Conservation (phyloP, 164 flowering plant species). For the Saururus chinensis region DNA sequence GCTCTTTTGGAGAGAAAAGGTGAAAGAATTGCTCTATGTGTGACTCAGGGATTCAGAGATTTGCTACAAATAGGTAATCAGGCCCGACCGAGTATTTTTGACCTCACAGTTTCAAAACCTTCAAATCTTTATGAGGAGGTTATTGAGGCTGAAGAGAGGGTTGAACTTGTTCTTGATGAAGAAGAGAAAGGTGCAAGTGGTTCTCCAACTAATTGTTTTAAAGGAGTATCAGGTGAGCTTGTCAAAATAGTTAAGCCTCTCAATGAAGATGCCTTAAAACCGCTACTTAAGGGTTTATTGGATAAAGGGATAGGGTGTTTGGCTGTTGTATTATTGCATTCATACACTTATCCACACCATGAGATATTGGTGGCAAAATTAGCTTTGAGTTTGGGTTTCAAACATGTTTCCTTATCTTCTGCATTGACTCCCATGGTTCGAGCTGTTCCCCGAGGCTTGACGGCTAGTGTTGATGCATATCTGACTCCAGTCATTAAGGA, state of each 20-base stretch:
- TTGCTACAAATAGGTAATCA: constrained; percentile 92
- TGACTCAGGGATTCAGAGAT: constrained; percentile 81
- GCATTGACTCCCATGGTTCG: constrained; percentile 96
- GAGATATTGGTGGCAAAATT: constrained; percentile 54
- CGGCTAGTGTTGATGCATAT: constrained; percentile 97
- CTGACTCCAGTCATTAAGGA: constrained; percentile 92
- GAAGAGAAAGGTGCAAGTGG: constrained; percentile 18
- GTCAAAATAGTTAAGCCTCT: constrained; percentile 62
- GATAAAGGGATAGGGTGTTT: constrained; percentile 69
- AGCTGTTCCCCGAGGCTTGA: constrained; percentile 95
- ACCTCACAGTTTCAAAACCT: constrained; percentile 75
- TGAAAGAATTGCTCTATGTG: constrained; percentile 89
- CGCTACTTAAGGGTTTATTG: constrained; percentile 44
- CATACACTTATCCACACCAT: constrained; percentile 86
- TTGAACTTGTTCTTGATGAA: constrained; percentile 51
- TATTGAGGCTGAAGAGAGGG: constrained; percentile 82
- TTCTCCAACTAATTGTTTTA: constrained; percentile 20
- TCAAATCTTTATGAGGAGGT: constrained; percentile 90
- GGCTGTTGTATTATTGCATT: constrained; percentile 91
- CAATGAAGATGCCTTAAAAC: constrained; percentile 50
- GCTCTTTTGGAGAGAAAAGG: constrained; percentile 94
- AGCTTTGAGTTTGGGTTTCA: constrained; percentile 75
- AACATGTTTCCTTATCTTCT: constrained; percentile 84
- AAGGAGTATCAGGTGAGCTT: constrained; percentile 83
- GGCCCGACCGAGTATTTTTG: constrained; percentile 92